Conservation (phyloP, 1,284 basidiomycete genomes). For the Cutaneotrichosporon sp. region DNA sequence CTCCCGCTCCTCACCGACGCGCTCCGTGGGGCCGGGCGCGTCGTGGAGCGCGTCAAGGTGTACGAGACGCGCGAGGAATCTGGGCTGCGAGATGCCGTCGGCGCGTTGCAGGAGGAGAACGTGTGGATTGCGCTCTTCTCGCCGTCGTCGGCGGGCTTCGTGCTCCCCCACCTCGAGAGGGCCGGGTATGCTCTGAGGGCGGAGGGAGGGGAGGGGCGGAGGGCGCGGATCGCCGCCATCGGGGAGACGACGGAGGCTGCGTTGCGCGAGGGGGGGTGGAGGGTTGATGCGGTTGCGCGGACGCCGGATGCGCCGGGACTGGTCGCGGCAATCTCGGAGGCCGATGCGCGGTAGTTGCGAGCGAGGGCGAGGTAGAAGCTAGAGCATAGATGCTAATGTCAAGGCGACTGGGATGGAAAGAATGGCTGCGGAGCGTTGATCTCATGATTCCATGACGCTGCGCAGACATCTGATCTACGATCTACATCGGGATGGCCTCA, state of each 20-base stretch:
- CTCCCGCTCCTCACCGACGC: conserved; percentile 32
- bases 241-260: conserved; percentile 45
- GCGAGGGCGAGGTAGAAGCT: neutral
- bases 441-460: neutral
- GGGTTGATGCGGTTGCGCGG: conserved; percentile 41
- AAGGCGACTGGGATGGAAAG: neutral
- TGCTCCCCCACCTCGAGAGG: conserved; percentile 26
- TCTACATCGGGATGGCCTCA: too few relatives aligned
- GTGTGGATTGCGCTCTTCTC: conserved; percentile 54
- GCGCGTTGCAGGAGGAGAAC: conserved; percentile 66
- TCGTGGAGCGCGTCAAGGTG: conserved; percentile 28
- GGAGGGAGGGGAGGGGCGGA: neutral
- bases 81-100: conserved; percentile 58
- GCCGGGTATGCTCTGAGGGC: neutral
- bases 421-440: neutral
- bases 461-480: neutral
- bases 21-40: conserved; percentile 26
- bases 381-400: neutral
- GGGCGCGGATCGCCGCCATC: conserved; percentile 37
- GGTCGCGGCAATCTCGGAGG: conserved; percentile 24
- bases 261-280: conserved; percentile 23
- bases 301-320: conserved; percentile 42
- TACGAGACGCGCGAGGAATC: conserved; percentile 25
- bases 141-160: conserved; percentile 41
- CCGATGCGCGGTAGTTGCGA: neutral